Percentiles rank a stretch among this genome's conserved stretches.
Evolutionary conservation across 2,329 filamentous ascomycete species (phyloP).

Genomic region (Penicillium verrucosum): DNA sequence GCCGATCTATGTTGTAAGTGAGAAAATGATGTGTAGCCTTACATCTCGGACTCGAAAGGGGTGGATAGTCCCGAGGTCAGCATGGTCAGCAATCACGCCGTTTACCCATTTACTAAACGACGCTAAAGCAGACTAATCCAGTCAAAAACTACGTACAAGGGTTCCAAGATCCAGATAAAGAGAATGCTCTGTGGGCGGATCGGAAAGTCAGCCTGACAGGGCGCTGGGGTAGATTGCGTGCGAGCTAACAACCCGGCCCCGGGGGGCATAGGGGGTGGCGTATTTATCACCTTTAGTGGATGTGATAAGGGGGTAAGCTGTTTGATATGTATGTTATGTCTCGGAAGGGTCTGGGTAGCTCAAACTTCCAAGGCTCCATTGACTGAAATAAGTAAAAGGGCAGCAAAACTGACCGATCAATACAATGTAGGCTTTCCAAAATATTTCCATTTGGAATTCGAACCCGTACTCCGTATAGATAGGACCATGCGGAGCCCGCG

Average conservation of each 20-base stretch:
- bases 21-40: not conserved
- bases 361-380: not conserved
- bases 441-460: not conserved
- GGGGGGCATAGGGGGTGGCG: not conserved
- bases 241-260: not conserved
- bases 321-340: not conserved
- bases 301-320: not conserved
- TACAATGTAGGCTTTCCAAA: not conserved
- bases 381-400: not conserved
- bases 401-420: not conserved
- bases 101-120: not conserved
- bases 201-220: not conserved
- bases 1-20: not conserved
- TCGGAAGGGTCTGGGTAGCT: not conserved
- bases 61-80: not conserved
- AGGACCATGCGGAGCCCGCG: not conserved
- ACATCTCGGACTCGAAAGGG: not conserved
- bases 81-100: not conserved
- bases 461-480: not conserved
- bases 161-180: not conserved
- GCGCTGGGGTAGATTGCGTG: not conserved
- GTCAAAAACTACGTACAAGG: not conserved
- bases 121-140: not conserved
- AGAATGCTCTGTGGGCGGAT: not conserved
- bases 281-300: not conserved